phyloP scores from a whole-genome alignment of 2,329 filamentous ascomycete genomes.

The Fusarium avenaceum region DNA sequence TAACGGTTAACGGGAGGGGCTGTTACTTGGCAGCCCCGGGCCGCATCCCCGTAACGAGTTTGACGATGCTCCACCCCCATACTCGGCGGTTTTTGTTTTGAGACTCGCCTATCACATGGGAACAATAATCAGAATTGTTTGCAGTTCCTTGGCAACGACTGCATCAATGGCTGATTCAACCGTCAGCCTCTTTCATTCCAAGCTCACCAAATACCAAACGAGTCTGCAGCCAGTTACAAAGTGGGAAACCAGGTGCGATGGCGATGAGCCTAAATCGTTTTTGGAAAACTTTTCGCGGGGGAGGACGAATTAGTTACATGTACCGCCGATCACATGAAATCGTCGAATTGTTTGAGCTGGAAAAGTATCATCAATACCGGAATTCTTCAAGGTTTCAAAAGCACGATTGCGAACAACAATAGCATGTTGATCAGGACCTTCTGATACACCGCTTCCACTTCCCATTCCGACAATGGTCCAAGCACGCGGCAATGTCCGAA shows the following conservation, averaged over 20 bases:
- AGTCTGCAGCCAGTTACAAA: constrained; percentile 53
- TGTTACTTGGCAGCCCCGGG: constrained; percentile 42
- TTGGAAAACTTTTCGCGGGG: constrained; percentile 2
- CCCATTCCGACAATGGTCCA: constrained; percentile 7
- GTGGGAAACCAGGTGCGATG: constrained; percentile 41
- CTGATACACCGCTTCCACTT: constrained; percentile 12
- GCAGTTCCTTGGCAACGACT: constrained; percentile 56
- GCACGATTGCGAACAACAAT: background rate
- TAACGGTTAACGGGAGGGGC: constrained; percentile 18
- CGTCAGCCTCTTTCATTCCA: constrained; percentile 49
- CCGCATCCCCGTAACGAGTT: constrained; percentile 33
- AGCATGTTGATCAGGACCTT: background rate
- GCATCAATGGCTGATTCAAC: constrained; percentile 52
- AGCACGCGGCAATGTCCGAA: constrained; percentile 32
- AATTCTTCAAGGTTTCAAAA: background rate
- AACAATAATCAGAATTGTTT: constrained; percentile 51
- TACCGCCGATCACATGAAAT: constrained; percentile 18
- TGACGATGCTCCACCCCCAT: constrained; percentile 35
- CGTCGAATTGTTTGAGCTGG: background rate
- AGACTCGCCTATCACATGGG: constrained; percentile 42
- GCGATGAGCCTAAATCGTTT: constrained; percentile 14
- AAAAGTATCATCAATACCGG: background rate
- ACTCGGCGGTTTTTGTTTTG: constrained; percentile 18
- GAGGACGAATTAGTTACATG: constrained; percentile 19
- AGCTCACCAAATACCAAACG: constrained; percentile 33